Conservation (phyloP, 768 basidiomycete genomes). For the Suillus fuscotomentosus region DNA sequence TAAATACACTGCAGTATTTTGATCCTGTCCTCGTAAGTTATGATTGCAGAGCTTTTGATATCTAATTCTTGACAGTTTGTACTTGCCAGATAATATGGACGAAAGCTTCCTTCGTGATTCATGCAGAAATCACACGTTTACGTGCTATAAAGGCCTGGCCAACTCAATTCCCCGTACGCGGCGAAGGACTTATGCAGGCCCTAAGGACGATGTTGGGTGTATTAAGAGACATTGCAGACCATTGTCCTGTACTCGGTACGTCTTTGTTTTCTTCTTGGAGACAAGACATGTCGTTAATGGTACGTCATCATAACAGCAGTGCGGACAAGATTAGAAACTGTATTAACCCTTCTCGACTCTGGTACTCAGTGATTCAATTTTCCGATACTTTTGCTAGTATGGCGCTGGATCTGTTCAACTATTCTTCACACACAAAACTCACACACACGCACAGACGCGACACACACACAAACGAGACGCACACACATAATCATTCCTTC, state of each 20-base stretch:
- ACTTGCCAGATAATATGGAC: conserved; percentile 23
- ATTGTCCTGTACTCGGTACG: conserved; percentile 20
- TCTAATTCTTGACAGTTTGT: conserved; percentile 1
- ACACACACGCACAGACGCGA: too few species aligned
- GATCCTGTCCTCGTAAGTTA: conserved; percentile 13
- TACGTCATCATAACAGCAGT: conserved; percentile 14
- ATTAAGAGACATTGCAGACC: conserved; percentile 17
- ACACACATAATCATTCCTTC: too few species aligned
- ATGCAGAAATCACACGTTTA: conserved; percentile 20
- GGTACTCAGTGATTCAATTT: background rate
- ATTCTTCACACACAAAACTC: too few species aligned
- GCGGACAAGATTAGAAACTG: conserved; percentile 22
- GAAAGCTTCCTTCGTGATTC: conserved; percentile 16
- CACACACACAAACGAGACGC: too few species aligned
- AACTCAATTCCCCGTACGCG: background rate
- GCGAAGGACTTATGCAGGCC: conserved; percentile 11
- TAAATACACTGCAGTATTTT: background rate
- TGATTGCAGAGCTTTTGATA: background rate
- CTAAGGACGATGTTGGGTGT: conserved; percentile 16
- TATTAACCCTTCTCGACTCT: conserved; percentile 19
- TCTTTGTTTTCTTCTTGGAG: background rate
- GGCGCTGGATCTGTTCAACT: too few species aligned
- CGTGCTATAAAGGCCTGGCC: conserved; percentile 11
- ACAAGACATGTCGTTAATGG: background rate
- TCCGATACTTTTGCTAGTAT: background rate